These are phyloP conservation scores for Aphanomyces euteiches DNA, from an alignment of 352 stramenopile genomes.

Conservation along the genomic window DNA sequence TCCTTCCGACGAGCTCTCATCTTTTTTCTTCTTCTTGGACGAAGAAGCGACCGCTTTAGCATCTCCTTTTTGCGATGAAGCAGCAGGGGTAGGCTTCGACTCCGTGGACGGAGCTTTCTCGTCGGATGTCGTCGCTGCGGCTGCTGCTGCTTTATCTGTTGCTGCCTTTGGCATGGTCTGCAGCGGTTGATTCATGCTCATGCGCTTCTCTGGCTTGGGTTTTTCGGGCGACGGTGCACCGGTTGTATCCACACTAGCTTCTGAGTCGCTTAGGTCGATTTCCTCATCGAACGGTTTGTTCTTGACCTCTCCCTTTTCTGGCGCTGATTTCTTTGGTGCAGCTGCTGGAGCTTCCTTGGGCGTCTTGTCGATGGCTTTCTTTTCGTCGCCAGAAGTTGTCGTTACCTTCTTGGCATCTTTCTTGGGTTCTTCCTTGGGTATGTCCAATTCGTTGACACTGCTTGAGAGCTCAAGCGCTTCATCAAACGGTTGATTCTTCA, in stretches of 20 bases:
- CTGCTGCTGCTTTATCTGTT: slow-evolving; percentile 24
- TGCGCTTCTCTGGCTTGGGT: slow-evolving; percentile 28
- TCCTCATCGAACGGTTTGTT: slow-evolving; percentile 86
- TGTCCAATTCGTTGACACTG: slow-evolving; percentile 70
- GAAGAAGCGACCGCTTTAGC: slow-evolving; percentile 33
- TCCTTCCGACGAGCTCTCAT: slow-evolving; percentile 66
- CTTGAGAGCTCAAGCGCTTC: slow-evolving; percentile 78
- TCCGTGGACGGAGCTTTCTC: slow-evolving; percentile 40
- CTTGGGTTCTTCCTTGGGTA: slow-evolving; percentile 33
- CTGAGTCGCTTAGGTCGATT: slow-evolving; percentile 82
- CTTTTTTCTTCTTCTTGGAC: slow-evolving; percentile 46
- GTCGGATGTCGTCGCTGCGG: slow-evolving; percentile 23
- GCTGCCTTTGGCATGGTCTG: slow-evolving; percentile 28
- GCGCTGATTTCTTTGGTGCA: slow-evolving; percentile 8
- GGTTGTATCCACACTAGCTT: slow-evolving; percentile 78
- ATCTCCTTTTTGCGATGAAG: slow-evolving; percentile 34
- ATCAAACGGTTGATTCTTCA: slow-evolving; percentile 81
- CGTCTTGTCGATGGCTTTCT: not conserved
- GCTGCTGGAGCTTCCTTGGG: not conserved
- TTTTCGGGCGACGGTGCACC: slow-evolving; percentile 58
- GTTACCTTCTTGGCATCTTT: slow-evolving; percentile 29
- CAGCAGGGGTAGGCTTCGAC: slow-evolving; percentile 22
- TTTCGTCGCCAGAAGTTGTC: slow-evolving; percentile 25
- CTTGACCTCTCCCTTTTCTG: slow-evolving; percentile 56
- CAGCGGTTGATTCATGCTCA: slow-evolving; percentile 19